Conservation (phyloP, 2,329 filamentous ascomycete species). For the Alternaria incomplexa region DNA sequence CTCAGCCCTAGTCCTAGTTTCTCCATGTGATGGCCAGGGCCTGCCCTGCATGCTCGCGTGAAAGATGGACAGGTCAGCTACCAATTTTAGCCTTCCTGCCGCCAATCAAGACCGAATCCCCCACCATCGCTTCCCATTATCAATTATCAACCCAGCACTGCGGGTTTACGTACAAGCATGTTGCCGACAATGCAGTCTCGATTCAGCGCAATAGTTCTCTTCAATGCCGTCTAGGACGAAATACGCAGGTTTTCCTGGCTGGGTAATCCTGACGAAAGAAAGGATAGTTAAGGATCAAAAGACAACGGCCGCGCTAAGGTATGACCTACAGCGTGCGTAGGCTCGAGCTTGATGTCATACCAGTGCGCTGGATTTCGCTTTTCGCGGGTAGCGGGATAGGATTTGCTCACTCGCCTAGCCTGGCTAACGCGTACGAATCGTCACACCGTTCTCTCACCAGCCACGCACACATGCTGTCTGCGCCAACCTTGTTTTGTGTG, state of each 20-base stretch:
- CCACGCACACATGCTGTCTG: neutral
- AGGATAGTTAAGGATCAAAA: neutral
- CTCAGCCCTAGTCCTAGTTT: constrained; percentile 8
- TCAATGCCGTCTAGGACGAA: neutral
- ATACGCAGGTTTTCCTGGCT: neutral
- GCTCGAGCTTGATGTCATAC: constrained; percentile 11
- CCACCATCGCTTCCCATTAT: constrained; percentile 1
- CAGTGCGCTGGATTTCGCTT: constrained; percentile 8
- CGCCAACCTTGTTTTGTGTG: neutral
- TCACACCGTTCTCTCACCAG: neutral
- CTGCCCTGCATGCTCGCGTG: constrained; percentile 9
- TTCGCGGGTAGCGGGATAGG: constrained; percentile 9
- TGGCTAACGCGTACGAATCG: constrained; percentile 4
- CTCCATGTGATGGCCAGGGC: constrained; percentile 12
- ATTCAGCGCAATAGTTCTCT: neutral
- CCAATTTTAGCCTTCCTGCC: constrained; percentile 4
- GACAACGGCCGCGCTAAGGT: constrained; percentile 1
- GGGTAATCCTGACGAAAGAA: neutral
- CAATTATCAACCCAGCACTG: constrained; percentile 4
- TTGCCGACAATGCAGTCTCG: neutral
- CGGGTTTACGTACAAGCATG: constrained; percentile 20
- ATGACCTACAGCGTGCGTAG: constrained; percentile 4
- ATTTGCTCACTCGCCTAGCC: neutral
- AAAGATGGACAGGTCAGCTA: constrained; percentile 7
- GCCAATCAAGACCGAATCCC: constrained; percentile 1